These are phyloP conservation scores for Reticulascus tulasneorum DNA, from an alignment of 2,329 filamentous ascomycete species.

Conservation along the genomic window DNA sequence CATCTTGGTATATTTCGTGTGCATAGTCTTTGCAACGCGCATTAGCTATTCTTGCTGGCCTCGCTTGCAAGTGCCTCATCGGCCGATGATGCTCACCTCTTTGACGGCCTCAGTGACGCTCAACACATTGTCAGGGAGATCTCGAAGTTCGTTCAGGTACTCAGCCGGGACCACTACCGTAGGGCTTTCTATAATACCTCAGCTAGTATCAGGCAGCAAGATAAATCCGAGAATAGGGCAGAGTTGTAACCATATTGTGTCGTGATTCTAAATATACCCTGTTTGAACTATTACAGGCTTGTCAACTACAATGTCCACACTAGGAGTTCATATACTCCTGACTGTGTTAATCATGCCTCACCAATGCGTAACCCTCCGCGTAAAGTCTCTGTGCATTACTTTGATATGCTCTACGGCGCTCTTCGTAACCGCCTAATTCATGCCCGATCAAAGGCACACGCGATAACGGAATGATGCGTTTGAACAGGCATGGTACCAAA, in stretches of 20 bases:
- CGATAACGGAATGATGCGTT: no score
- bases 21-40: no score
- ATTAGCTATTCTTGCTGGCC: no score
- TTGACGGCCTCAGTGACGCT: slow-evolving; percentile 21
- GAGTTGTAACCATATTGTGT: slow-evolving; percentile 16
- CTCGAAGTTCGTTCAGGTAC: slow-evolving; percentile 24
- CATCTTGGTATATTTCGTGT: slow-evolving; percentile 29
- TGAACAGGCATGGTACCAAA: no score
- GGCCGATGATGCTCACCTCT: slow-evolving; percentile 18
- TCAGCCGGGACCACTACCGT: slow-evolving; percentile 23
- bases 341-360: no score
- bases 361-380: slow-evolving; percentile 21
- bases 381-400: slow-evolving; percentile 18
- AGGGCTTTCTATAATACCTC: background rate
- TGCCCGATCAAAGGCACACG: slow-evolving; percentile 18
- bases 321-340: no score
- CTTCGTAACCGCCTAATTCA: slow-evolving; percentile 19
- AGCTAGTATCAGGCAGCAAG: background rate
- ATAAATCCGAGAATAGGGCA: background rate
- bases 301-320: no score
- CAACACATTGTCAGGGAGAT: slow-evolving; percentile 23
- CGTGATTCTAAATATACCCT: slow-evolving; percentile 22
- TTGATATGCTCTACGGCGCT: slow-evolving; percentile 19
- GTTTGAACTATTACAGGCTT: no score
- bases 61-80: no score